Evolutionary conservation across 176 grass and related monocot genomes (phyloP), one percentile per base, ranked within the genome.

Genomic region (Saccharum officinarum): DNA sequence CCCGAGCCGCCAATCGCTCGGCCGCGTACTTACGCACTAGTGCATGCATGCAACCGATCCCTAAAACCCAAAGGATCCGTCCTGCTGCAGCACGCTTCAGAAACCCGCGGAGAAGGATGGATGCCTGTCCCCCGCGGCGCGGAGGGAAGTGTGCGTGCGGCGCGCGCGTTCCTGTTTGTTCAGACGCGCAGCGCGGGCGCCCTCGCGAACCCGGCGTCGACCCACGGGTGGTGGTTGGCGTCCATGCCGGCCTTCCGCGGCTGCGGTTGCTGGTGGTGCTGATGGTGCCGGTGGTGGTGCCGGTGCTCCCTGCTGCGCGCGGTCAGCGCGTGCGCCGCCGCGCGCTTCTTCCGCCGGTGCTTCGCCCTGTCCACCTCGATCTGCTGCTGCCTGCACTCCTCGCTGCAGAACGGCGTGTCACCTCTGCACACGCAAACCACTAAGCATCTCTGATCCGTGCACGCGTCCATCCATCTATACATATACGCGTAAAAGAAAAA

Each of bases 381-480:
- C 88, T 94, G 92, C 84, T 94, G 80, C 82, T 87, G 77, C 86
- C 95, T 92, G 84, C 95, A 97, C 84, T 97, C 92, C 92, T 91
- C 90, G 75, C 90, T 97, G 91, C 95, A 97, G 86, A 97, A 94
- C 49, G 95, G 92, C 75, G 86, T 84, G 84, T 95, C 95, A 17
- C 95, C 96, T 54, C 96, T 98, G 91, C 85, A 62, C 8, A 30
- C 15, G 17, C 23, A 47, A 46, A 30, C 45, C 7, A 23, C n/a
- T 25, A 40, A 52, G 77, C 18, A n/a, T n/a, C 52, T 25, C 37
- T 3, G 25, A 60, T 61, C 57, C 25, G 10, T 71, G 68, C 67
- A 40, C 9, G 7, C n/a, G n/a, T n/a, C n/a, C n/a, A n/a, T n/a
- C n/a, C n/a, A n/a, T n/a, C n/a, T n/a, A n/a, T n/a, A n/a, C n/a